Conservation (phyloP, 2,329 filamentous ascomycete species). For the Verticillium albo-atrum region DNA sequence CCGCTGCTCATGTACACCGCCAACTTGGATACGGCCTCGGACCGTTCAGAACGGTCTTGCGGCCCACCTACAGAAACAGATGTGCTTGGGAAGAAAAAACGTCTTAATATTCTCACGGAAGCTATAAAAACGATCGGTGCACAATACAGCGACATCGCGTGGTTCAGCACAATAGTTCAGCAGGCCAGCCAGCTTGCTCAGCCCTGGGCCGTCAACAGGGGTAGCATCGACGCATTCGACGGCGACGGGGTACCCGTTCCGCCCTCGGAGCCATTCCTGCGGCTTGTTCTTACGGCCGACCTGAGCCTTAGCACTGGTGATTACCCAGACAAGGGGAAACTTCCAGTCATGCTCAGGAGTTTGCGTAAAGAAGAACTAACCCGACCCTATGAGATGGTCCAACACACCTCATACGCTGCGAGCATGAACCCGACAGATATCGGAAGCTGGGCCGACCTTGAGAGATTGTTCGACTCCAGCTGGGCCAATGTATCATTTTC, state of each 20-base stretch:
- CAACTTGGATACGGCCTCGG: slow-evolving; percentile 25
- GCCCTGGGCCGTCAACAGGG: neutral
- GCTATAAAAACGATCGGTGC: slow-evolving; percentile 40
- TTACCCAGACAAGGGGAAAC: neutral
- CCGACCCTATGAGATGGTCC: neutral
- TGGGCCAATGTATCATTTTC: too few species aligned
- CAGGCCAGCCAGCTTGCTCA: slow-evolving; percentile 37
- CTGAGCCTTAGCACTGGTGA: neutral
- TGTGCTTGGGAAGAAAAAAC: slow-evolving; percentile 29
- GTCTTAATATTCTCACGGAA: slow-evolving; percentile 38
- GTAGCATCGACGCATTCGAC: neutral
- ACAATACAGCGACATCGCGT: slow-evolving; percentile 40
- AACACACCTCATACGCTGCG: neutral
- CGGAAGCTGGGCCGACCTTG: neutral
- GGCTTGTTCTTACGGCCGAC: neutral
- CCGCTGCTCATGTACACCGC: slow-evolving; percentile 12
- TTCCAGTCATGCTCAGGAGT: neutral
- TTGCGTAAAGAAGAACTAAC: neutral
- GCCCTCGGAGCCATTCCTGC: neutral
- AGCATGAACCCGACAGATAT: neutral
- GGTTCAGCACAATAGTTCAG: slow-evolving; percentile 36
- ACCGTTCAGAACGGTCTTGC: neutral
- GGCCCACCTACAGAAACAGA: neutral
- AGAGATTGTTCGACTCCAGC: neutral
- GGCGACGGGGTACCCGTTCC: neutral